Evolutionary conservation across 768 basidiomycete genomes (phyloP).

Genomic region (Cantharellus anzutake): DNA sequence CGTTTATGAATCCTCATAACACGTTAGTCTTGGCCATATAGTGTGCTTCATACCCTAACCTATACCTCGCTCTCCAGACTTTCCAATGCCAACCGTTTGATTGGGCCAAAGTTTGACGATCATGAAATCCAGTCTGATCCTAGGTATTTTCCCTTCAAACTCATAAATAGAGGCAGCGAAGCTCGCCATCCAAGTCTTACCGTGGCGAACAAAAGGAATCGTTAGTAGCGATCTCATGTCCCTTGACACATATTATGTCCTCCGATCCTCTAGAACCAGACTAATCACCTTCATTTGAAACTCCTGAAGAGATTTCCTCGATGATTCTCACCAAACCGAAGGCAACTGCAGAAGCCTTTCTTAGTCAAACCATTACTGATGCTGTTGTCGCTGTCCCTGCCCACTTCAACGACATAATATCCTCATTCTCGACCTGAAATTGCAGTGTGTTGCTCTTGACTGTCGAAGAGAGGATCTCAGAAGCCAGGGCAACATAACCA

Average conservation of each 20-base stretch:
- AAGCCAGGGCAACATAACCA: conserved; percentile 31
- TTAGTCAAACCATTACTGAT: conserved; percentile 27
- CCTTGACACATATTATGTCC: not conserved
- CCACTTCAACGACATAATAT: conserved; percentile 34
- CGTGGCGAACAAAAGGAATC: conserved; percentile 38
- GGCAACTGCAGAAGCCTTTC: conserved; percentile 33
- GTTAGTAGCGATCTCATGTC: conserved; percentile 13
- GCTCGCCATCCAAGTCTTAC: conserved; percentile 34
- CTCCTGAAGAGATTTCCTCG: conserved; percentile 30
- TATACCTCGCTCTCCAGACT: conserved; percentile 16
- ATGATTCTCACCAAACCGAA: conserved; percentile 36
- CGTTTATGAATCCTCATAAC: conserved; percentile 29
- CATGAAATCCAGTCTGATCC: conserved; percentile 29
- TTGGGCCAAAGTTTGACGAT: conserved; percentile 26
- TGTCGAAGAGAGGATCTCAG: conserved; percentile 32
- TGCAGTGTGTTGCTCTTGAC: conserved; percentile 31
- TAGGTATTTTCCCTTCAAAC: conserved; percentile 32
- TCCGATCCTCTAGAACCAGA: not conserved
- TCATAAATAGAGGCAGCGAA: conserved; percentile 26
- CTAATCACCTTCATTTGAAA: conserved; percentile 6
- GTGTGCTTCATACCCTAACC: not conserved
- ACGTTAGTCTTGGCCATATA: conserved; percentile 3
- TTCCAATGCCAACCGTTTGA: conserved; percentile 25
- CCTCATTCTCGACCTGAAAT: conserved; percentile 33
- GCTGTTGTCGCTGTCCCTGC: conserved; percentile 31